Evolutionary conservation across 306 rosid genomes (phyloP), one percentile per base, ranked within the genome.

Genomic region (Sicyos edulis): DNA sequence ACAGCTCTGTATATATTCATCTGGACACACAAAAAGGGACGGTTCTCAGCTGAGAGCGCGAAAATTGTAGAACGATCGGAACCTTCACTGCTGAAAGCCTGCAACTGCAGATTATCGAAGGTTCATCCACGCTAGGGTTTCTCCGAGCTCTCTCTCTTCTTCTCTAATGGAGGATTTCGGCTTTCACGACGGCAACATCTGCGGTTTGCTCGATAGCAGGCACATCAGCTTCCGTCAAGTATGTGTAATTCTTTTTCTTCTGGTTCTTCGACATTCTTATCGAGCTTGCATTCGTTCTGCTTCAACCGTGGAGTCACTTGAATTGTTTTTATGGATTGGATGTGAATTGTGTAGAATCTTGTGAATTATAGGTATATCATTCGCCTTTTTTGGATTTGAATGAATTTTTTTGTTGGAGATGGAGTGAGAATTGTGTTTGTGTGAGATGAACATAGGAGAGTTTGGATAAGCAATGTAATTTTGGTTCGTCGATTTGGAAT

Each of bases 121-220:
- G 29, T 70, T 37, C 73, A 77, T 78, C 16, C 60, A 76, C 70
- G 57, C 24, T 79, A 60, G 74, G 83, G 81, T 63, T 62, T 73
- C 69, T 55, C 2, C 54, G 52, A 56, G 51, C n/a, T 20, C 14
- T 57, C 51, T 78, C 61, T 32, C 37, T 26, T 20, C 59, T 13
- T 55, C 81, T 40, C 6, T 32, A 32, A 92, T 92, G 98, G 96
- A 88, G n/a, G 79, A 80, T 10, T 52, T 83, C 76, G 87, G 84
- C 54, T 88, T 82, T 69, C 85, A 71, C 84, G 98, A 93, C 24
- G 91, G 89, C 50, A 88, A 86, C 79, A 80, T 93, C 57, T 79
- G 82, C 87, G 73, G 77, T 65, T 73, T 82, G 81, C 86, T 90
- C 72, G 78, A 82, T 26, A 57, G 78, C 49, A 89, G 96, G 37